Base-by-base conservation (phyloP, 2,329 filamentous ascomycete genomes). In the Cucurbitaria berberidis region DNA sequence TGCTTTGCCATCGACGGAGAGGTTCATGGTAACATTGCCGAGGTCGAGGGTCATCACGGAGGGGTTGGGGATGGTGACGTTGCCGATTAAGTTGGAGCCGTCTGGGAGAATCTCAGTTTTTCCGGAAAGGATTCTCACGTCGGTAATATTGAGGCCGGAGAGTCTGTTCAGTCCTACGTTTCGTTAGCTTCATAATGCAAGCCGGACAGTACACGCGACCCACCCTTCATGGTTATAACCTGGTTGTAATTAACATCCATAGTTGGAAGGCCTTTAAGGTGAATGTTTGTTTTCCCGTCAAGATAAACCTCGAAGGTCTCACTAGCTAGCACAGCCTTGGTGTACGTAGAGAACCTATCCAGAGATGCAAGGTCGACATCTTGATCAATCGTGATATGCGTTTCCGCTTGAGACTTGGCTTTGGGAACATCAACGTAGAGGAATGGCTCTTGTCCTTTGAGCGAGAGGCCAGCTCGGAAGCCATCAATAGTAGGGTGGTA, bases 31-130 rank as follows among this genome's bases (percentile, higher is more conserved):
- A 30, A 84, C 78, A 63, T 89, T 87, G 63, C 88, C 88, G 79
- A 90, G 82, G 29, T 87, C 82, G 46, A 90, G 79, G n/a, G 81
- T 84, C 67, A 88, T 80, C 45, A 84, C 74, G 1, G 86, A 88
- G 6, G 79, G 81, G 71, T 90, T 90, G 60, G 85, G 86, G 45
- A 90, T 86, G 51, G 77, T 77, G 51, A 82, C 81, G 13, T 77
- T 81, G 61, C 81, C 86, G 45, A 80, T 75, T 74, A 90, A 87
- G 76, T 89, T 90, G 67, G 81, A 79, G 57, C 78, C 80, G 47
- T 81, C 76, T 67, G 57, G 22, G 41, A 73, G 62, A 40, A 63
- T 53, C 39, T 67, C 57, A 48, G 78, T 67, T 13, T 65, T 51
- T 24, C 69, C 62, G 18, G 80, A 63, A 29, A 77, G 71, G 59